These are phyloP conservation scores for Raphanus sativus DNA, from an alignment of 345 rosid genomes.

Conservation along the genomic window DNA sequence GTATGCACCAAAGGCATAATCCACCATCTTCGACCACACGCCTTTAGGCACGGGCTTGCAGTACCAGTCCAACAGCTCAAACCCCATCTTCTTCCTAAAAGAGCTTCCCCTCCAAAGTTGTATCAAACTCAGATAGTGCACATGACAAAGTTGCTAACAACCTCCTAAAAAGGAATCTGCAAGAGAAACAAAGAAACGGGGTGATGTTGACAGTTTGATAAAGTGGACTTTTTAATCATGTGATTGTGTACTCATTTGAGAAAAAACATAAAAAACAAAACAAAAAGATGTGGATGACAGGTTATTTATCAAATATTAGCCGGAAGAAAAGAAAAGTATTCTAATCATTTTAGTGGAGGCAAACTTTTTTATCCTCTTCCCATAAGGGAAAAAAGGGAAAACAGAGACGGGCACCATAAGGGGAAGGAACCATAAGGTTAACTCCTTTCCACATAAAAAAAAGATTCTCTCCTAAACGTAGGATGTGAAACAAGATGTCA, in stretches of 20 bases:
- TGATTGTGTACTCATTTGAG: neutral
- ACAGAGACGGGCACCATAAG: slow-evolving; percentile 30
- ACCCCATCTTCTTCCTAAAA: slow-evolving; percentile 50
- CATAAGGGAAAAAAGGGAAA: neutral
- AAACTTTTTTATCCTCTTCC: slow-evolving; percentile 3
- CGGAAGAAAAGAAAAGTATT: neutral
- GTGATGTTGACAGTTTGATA: neutral
- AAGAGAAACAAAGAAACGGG: neutral
- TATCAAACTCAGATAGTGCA: neutral
- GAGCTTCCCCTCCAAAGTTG: neutral
- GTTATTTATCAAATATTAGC: neutral
- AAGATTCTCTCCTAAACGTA: slow-evolving; percentile 2
- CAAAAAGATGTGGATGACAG: slow-evolving; percentile 5
- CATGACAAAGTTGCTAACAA: slow-evolving; percentile 22
- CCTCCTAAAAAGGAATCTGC: neutral
- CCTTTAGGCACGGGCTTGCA: slow-evolving; percentile 77
- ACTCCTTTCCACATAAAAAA: neutral
- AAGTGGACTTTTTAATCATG: neutral
- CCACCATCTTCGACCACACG: slow-evolving; percentile 70
- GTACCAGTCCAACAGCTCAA: slow-evolving; percentile 69
- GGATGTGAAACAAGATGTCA: neutral
- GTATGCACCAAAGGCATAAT: slow-evolving; percentile 91
- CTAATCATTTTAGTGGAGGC: slow-evolving; percentile 10
- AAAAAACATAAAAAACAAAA: neutral
- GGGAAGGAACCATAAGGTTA: slow-evolving; percentile 5